phyloP scores from a whole-genome alignment of 805 yeast species.

The Starmerella vaccinii region DNA sequence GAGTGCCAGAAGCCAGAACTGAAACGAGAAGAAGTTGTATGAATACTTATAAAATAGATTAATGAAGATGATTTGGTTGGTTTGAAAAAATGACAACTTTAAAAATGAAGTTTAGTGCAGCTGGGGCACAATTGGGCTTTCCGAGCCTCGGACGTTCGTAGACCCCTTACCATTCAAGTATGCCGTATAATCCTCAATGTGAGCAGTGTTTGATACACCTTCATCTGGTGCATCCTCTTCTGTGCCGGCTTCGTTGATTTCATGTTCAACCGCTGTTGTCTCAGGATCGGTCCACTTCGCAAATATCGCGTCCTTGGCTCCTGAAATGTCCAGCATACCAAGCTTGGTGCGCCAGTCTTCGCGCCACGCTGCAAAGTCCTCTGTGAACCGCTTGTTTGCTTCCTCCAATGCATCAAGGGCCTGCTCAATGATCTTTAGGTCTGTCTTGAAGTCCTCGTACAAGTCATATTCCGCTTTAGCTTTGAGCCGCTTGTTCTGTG shows the following conservation, averaged over 20 bases:
- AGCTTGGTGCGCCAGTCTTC: conserved; percentile 3
- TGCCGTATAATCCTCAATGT: neutral
- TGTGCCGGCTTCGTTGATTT: neutral
- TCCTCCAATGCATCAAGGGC: conserved; percentile 6
- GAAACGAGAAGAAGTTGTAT: neutral
- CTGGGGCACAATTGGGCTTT: neutral
- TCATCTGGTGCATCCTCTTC: neutral
- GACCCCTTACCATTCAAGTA: neutral
- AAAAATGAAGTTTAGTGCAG: neutral
- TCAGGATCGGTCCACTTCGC: neutral
- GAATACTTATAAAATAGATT: neutral
- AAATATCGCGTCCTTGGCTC: neutral
- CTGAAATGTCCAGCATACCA: neutral
- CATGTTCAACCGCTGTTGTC: neutral
- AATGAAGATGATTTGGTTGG: no score
- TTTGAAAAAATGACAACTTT: no score
- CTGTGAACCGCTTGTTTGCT: neutral
- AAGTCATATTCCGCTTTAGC: neutral
- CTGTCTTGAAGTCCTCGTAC: neutral
- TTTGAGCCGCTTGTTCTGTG: neutral
- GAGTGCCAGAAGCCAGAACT: no score
- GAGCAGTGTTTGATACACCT: neutral
- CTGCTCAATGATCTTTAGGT: conserved; percentile 1
- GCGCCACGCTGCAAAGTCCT: conserved; percentile 2
- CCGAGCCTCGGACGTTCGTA: neutral